Evolutionary conservation across 768 basidiomycete genomes (phyloP).

Genomic region (Amanita polypyramis): DNA sequence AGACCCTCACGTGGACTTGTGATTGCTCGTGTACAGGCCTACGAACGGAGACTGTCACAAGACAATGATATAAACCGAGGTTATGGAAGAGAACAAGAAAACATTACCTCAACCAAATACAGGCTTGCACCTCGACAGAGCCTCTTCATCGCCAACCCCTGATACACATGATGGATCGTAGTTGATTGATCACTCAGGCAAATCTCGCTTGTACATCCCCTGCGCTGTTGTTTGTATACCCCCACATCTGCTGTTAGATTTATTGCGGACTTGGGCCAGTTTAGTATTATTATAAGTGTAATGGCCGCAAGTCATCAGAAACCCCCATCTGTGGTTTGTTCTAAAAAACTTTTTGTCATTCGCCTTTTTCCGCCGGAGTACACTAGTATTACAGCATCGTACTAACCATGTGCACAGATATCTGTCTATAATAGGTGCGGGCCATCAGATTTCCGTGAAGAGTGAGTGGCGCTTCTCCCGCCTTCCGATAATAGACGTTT

Average conservation of each 20-base stretch:
- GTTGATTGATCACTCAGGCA: conserved; percentile 11
- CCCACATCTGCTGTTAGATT: too few species aligned
- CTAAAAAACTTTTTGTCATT: not conserved
- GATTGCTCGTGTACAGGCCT: conserved; percentile 42
- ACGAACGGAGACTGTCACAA: conserved; percentile 49
- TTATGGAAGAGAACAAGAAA: conserved; percentile 29
- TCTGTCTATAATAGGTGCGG: not conserved
- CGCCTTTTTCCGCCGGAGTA: not conserved
- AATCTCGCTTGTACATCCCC: too few species aligned
- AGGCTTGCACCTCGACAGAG: conserved; percentile 54
- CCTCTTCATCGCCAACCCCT: conserved; percentile 70
- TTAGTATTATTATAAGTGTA: not conserved
- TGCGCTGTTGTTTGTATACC: too few species aligned
- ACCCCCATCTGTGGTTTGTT: not conserved
- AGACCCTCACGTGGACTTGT: conserved; percentile 24
- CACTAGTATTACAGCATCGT: not conserved
- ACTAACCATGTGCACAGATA: not conserved
- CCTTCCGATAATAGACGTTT: not conserved
- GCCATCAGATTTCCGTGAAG: not conserved
- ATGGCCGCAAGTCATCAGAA: not conserved
- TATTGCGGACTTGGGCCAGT: not conserved
- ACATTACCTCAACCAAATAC: conserved; percentile 38
- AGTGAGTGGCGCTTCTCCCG: not conserved
- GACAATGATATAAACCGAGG: conserved; percentile 23
- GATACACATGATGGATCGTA: conserved; percentile 25